phyloP scores from a whole-genome alignment of 306 rosid species.

The Quercus berberidifolia region DNA sequence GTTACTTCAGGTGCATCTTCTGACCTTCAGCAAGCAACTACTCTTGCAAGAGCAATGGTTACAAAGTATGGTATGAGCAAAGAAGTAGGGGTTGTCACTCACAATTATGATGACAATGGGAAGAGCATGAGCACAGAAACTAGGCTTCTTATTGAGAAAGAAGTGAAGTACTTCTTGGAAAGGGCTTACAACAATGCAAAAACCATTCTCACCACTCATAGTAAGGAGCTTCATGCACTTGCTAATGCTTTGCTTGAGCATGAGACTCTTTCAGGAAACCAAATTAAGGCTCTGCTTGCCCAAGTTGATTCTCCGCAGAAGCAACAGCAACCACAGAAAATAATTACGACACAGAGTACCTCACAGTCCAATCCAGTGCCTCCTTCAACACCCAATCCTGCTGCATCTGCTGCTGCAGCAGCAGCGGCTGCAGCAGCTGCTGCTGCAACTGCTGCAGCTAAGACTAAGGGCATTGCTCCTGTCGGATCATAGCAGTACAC shows the following conservation, averaged over 20 bases:
- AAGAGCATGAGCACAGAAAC: slow-evolving; percentile 95
- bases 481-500: slow-evolving; percentile 53
- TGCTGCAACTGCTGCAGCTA: slow-evolving; percentile 73
- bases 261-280: slow-evolving; percentile 75
- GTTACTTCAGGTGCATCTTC: slow-evolving; percentile 77
- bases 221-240: slow-evolving; percentile 78
- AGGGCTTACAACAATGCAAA: slow-evolving; percentile 82
- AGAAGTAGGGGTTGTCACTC: slow-evolving; percentile 73
- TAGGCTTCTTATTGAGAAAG: slow-evolving; percentile 84
- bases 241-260: slow-evolving; percentile 78
- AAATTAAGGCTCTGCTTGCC: slow-evolving; percentile 60
- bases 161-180: slow-evolving; percentile 63
- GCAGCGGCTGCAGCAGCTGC: slow-evolving; percentile 67
- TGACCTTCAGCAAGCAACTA: slow-evolving; percentile 75
- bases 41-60: slow-evolving; percentile 76
- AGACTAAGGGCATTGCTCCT: slow-evolving; percentile 65
- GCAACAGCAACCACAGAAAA: slow-evolving; percentile 31
- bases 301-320: slow-evolving; percentile 46
- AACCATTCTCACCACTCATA: slow-evolving; percentile 67
- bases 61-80: slow-evolving; percentile 87
- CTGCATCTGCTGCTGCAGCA: slow-evolving; percentile 58
- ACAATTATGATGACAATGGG: slow-evolving; percentile 71
- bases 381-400: slow-evolving; percentile 57
- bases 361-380: slow-evolving; percentile 54
- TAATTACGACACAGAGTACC: slow-evolving; percentile 43